Percentiles rank a stretch among this genome's conserved stretches.
Conservation (phyloP, 1,139 yeast genomes). For the Yamadazyma buinensis region DNA sequence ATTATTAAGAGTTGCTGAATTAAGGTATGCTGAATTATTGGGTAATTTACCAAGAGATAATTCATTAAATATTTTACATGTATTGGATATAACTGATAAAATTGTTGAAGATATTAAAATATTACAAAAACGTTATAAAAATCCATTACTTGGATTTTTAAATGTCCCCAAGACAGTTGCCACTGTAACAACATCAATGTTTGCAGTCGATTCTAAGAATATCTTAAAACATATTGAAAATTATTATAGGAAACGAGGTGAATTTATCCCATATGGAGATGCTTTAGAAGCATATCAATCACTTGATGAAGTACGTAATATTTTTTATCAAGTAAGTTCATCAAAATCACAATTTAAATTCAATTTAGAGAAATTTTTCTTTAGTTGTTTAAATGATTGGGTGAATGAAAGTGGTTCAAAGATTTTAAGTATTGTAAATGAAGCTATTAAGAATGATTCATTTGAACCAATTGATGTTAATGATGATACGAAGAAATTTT, state of each 20-base stretch:
- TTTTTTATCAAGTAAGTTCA: constrained; percentile 48
- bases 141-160: constrained; percentile 58
- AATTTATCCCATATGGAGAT: constrained; percentile 52
- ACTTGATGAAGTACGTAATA: constrained; percentile 52
- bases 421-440: constrained; percentile 47
- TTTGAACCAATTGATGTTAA: constrained; percentile 53
- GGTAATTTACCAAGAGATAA: constrained; percentile 63
- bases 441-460: constrained; percentile 52
- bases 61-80: constrained; percentile 53
- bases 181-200: constrained; percentile 53
- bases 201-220: constrained; percentile 60
- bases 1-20: constrained; percentile 51
- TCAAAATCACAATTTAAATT: constrained; percentile 41
- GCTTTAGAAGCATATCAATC: constrained; percentile 58
- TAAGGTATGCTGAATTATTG: constrained; percentile 55
- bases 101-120: constrained; percentile 49
- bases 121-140: constrained; percentile 59
- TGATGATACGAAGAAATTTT: constrained; percentile 32
- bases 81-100: constrained; percentile 55
- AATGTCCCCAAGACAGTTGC: constrained; percentile 55
- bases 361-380: constrained; percentile 57
- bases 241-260: constrained; percentile 32
- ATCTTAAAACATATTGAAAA: constrained; percentile 56
- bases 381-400: constrained; percentile 55
- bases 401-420: constrained; percentile 51